Conservation (phyloP, 2,329 filamentous ascomycete genomes). For the Colletotrichum liriopes region DNA sequence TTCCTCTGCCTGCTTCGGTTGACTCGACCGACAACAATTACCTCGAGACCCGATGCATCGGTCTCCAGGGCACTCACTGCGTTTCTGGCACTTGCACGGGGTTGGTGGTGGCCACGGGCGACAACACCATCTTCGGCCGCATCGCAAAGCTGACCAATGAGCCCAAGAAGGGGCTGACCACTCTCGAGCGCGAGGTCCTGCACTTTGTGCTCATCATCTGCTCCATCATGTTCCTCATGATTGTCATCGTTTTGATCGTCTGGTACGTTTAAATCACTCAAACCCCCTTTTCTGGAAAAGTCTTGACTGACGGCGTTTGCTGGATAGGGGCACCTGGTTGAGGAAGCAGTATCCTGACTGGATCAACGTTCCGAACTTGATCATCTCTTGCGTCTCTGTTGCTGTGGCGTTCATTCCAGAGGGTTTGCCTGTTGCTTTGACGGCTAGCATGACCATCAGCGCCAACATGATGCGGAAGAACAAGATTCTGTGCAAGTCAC, state of each 20-base stretch:
- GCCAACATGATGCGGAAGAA: conserved; percentile 84
- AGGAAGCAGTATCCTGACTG: conserved; percentile 76
- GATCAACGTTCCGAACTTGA: conserved; percentile 81
- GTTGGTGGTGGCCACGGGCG: conserved; percentile 80
- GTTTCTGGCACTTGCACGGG: conserved; percentile 78
- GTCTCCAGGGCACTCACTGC: conserved; percentile 85
- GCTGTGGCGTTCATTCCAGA: conserved; percentile 85
- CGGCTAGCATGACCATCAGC: conserved; percentile 80
- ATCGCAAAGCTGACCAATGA: conserved; percentile 81
- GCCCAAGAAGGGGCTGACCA: conserved; percentile 77
- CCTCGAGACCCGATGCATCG: conserved; percentile 83
- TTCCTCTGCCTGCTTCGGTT: conserved; percentile 74
- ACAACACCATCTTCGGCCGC: conserved; percentile 81
- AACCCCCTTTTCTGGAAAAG: conserved; percentile 46
- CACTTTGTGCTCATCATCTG: conserved; percentile 82
- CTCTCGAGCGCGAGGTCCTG: conserved; percentile 80
- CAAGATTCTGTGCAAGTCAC: conserved; percentile 83
- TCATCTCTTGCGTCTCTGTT: conserved; percentile 80
- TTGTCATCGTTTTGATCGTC: conserved; percentile 75
- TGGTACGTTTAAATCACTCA: conserved; percentile 72
- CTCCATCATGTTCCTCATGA: conserved; percentile 76
- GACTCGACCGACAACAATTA: conserved; percentile 81
- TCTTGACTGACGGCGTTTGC: background rate
- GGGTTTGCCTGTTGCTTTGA: conserved; percentile 79
- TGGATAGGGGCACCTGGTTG: conserved; percentile 77